Conservation (phyloP, 176 grass and related monocot species). For the Guadua angustifolia region DNA sequence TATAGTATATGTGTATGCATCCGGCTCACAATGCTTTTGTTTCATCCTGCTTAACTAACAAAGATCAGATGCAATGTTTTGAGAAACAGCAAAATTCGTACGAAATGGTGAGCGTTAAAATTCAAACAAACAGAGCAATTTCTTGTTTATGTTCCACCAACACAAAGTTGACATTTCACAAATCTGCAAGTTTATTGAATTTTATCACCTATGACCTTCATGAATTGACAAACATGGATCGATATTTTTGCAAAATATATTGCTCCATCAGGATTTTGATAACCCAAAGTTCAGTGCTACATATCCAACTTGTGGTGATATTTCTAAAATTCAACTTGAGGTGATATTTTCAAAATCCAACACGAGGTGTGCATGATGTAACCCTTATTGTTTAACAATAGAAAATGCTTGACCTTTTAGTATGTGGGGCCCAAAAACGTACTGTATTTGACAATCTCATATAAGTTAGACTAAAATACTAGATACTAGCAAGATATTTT, state of each 20-base stretch:
- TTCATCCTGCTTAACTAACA: constrained; percentile 80
- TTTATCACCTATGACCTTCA: not conserved
- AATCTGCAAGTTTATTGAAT: not conserved
- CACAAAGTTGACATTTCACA: constrained; percentile 4
- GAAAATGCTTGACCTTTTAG: not conserved
- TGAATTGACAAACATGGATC: constrained; percentile 6
- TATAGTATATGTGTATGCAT: constrained; percentile 92
- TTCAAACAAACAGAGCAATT: constrained; percentile 17
- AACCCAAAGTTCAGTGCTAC: not conserved
- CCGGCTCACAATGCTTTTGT: constrained; percentile 68
- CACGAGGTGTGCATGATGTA: not conserved
- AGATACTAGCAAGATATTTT: not conserved
- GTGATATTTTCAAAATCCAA: constrained; percentile 8
- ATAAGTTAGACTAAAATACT: not conserved
- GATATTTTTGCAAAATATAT: not conserved
- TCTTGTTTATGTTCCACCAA: not conserved
- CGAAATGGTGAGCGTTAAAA: not conserved
- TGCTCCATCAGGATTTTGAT: not conserved
- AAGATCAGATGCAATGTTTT: constrained; percentile 26
- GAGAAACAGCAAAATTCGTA: not conserved
- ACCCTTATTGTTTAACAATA: constrained; percentile 7
- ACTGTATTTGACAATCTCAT: not conserved
- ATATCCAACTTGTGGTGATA: constrained; percentile 3
- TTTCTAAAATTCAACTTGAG: not conserved
- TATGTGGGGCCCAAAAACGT: not conserved